Conservation (phyloP, 345 rosid species). For the Lenwebbia sp. region DNA sequence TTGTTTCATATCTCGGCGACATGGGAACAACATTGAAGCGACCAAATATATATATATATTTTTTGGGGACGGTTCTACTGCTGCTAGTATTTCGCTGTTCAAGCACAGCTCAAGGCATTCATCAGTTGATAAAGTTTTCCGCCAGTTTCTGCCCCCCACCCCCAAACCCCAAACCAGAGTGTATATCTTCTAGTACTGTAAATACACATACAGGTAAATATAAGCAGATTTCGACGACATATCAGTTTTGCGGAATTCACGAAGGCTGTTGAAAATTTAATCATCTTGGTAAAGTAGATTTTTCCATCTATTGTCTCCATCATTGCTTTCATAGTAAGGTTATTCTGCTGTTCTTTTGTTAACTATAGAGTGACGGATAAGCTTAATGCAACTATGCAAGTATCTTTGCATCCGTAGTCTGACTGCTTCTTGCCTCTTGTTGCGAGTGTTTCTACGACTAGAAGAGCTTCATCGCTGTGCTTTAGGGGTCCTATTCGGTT, state of each 20-base stretch:
- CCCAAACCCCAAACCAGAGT: background rate
- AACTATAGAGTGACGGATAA: background rate
- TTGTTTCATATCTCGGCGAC: background rate
- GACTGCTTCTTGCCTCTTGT: background rate
- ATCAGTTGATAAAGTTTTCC: background rate
- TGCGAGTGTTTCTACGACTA: background rate
- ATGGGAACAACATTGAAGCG: background rate
- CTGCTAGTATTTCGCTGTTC: background rate
- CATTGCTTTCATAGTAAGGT: background rate
- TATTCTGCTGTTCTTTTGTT: background rate
- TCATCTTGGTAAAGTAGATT: background rate
- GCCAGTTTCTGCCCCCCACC: background rate
- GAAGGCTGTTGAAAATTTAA: background rate
- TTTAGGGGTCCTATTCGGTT: background rate
- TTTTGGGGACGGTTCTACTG: background rate
- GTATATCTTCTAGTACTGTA: slow-evolving; percentile 11
- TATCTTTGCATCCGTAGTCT: background rate
- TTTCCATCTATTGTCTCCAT: background rate
- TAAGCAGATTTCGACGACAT: background rate
- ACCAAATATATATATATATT: background rate
- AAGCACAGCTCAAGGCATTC: background rate
- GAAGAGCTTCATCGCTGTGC: background rate
- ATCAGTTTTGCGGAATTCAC: background rate
- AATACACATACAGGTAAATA: slow-evolving; percentile 23
- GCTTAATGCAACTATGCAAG: background rate